Base-by-base conservation (phyloP, 2,329 filamentous ascomycete genomes). In the Xylariaceae sp. region DNA sequence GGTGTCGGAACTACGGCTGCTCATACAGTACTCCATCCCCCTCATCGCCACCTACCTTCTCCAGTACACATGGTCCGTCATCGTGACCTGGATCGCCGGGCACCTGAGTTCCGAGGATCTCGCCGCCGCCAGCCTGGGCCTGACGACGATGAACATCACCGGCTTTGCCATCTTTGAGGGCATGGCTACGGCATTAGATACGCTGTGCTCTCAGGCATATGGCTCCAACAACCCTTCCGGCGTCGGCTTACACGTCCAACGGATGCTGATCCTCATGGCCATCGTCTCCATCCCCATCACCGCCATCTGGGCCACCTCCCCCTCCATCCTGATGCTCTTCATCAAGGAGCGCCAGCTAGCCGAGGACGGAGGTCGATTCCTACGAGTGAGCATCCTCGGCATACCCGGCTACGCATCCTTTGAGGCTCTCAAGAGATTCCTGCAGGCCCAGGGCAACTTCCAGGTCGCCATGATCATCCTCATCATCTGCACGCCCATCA, bases 391-490 rank as follows among this genome's bases (percentile, higher is more conserved):
- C 41, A 67, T 81, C 1, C 64, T 78, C 5, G 77, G 78, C 0
- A 68, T 79, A 1, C 79, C 79, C 0, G 78, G 77, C 2, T 81
- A 80, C 52, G 77, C 76, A 1, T 72, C 72, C 2, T 19, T 81
- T 32, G 79, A 81, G 57, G 76, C 76, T 0, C 69, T 76, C 1
- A 82, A 81, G 62, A 70, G 79, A 0, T 81, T 19, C 58, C 70
- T 80, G 2, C 78, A 81, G 61, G 76, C 79, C 0, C 79, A 81
- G 58, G 78, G 79, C 1, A 70, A 78, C 35, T 81, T 80, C 67
- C 74, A 74, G 35, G 76, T 74, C 1, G 75, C 73, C 9, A 71
- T 80, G 61, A 68, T 71, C 7, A 71, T 79, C 27, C 67, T 80
- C 6, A 45, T 79, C 1, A 60, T 79, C 29, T 75, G 75, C 40